Percentiles rank a stretch among this genome's conserved stretches.
These are phyloP conservation scores for Cucumis cinereus DNA, from an alignment of 306 rosid species.

Conservation along the genomic window DNA sequence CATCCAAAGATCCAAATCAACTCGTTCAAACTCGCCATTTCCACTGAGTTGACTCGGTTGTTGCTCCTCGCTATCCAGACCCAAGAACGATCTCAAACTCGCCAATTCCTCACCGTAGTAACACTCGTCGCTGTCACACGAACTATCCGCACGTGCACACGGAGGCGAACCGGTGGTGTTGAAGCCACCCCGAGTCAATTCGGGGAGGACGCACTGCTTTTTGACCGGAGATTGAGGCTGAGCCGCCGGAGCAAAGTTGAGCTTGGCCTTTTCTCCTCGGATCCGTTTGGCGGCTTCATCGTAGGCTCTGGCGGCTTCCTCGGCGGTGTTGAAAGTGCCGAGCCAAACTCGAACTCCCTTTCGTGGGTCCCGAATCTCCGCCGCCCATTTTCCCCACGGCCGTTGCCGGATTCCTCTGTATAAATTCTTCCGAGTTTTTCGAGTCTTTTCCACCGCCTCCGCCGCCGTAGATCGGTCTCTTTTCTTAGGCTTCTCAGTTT, in stretches of 20 bases:
- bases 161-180: not conserved
- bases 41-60: slow-evolving; percentile 7
- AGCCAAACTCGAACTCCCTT: slow-evolving; percentile 91
- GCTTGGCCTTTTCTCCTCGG: slow-evolving; percentile 87
- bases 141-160: not conserved
- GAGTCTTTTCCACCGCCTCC: not conserved
- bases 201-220: slow-evolving; percentile 29
- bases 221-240: slow-evolving; percentile 12
- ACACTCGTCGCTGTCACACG: not conserved
- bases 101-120: slow-evolving; percentile 5
- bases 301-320: slow-evolving; percentile 83
- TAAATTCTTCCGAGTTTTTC: slow-evolving; percentile 39
- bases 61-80: slow-evolving; percentile 26
- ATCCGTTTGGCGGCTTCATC: slow-evolving; percentile 71
- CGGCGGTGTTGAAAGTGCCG: slow-evolving; percentile 75
- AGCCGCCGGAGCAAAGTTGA: slow-evolving; percentile 35
- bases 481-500: not conserved
- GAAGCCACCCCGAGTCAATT: not conserved
- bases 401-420: slow-evolving; percentile 91
- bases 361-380: slow-evolving; percentile 86
- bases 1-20: slow-evolving; percentile 37
- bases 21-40: slow-evolving; percentile 3
- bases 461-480: not conserved
- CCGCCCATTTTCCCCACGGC: slow-evolving; percentile 99
- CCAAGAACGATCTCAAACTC: slow-evolving; percentile 47